These are phyloP conservation scores for Heterobasidion irregulare DNA, from an alignment of 1,284 basidiomycete species.

Conservation along the genomic window DNA sequence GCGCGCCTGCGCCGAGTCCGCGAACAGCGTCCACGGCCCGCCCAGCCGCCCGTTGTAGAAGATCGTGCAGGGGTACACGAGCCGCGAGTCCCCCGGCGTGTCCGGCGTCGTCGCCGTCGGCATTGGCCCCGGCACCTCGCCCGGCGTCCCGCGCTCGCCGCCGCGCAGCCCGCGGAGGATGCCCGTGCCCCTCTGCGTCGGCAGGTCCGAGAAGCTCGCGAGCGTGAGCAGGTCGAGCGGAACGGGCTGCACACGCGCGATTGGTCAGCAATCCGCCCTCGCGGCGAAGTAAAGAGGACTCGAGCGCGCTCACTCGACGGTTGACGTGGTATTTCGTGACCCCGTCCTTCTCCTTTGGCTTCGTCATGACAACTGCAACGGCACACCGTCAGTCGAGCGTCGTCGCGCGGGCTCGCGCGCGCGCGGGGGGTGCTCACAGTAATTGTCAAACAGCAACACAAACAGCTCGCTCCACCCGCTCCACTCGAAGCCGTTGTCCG, in stretches of 20 bases:
- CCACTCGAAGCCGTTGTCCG: conserved; percentile 77
- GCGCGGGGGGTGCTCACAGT: conserved; percentile 48
- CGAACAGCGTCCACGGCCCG: conserved; percentile 79
- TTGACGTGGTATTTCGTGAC: conserved; percentile 73
- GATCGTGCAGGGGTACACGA: conserved; percentile 78
- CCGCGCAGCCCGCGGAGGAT: conserved; percentile 38
- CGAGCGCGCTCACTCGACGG: conserved; percentile 50
- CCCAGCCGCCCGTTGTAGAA: conserved; percentile 80
- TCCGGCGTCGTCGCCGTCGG: conserved; percentile 31
- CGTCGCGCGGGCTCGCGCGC: background rate
- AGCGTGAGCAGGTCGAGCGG: conserved; percentile 81
- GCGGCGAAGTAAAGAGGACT: no score
- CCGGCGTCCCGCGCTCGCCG: conserved; percentile 20
- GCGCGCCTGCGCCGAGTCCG: conserved; percentile 70
- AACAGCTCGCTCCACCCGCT: conserved; percentile 82
- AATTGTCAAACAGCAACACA: conserved; percentile 89
- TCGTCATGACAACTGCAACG: conserved; percentile 77
- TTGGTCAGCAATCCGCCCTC: background rate
- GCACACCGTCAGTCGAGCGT: no score
- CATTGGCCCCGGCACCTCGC: conserved; percentile 16
- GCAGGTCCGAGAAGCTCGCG: conserved; percentile 71
- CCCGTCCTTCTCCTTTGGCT: conserved; percentile 68
- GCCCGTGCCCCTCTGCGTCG: conserved; percentile 57
- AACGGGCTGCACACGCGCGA: conserved; percentile 53
- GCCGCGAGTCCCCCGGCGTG: conserved; percentile 50